Percentiles rank a stretch among this genome's conserved stretches.
Evolutionary conservation across 495 filamentous ascomycete species (phyloP).

Genomic region (Tuber magnatum): DNA sequence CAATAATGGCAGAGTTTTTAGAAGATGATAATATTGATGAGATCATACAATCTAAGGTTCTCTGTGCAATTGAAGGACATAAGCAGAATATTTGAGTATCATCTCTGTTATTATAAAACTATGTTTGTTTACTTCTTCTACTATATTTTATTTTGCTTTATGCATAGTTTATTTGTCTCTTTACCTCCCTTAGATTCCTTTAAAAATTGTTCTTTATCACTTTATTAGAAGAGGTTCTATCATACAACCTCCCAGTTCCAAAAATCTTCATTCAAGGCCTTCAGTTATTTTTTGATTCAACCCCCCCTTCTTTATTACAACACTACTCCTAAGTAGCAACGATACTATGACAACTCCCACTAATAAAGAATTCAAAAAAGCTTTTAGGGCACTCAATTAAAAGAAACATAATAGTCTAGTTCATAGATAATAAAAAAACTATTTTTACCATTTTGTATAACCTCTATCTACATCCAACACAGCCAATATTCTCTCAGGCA

Average conservation of each 20-base stretch:
- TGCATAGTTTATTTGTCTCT: background rate
- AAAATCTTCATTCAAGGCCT: background rate
- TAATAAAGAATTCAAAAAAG: too few species aligned
- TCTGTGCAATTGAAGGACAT: background rate
- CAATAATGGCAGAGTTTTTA: background rate
- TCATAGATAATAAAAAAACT: too few species aligned
- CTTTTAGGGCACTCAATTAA: too few species aligned
- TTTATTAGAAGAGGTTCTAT: background rate
- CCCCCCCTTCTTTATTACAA: background rate
- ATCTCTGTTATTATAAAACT: background rate
- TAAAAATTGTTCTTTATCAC: background rate
- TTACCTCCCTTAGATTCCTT: background rate
- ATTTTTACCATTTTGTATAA: too few species aligned
- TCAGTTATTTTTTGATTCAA: background rate
- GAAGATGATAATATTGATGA: background rate
- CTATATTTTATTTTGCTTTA: background rate
- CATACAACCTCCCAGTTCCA: too few species aligned
- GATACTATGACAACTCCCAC: too few species aligned
- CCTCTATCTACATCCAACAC: too few species aligned
- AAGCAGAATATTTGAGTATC: background rate
- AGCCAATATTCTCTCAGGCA: too few species aligned
- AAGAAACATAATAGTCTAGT: too few species aligned
- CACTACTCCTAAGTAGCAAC: too few species aligned
- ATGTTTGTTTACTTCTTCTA: too few species aligned
- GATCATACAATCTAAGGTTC: background rate